Evolutionary conservation across 768 basidiomycete genomes (phyloP).

Genomic region (Mycena latifolia): DNA sequence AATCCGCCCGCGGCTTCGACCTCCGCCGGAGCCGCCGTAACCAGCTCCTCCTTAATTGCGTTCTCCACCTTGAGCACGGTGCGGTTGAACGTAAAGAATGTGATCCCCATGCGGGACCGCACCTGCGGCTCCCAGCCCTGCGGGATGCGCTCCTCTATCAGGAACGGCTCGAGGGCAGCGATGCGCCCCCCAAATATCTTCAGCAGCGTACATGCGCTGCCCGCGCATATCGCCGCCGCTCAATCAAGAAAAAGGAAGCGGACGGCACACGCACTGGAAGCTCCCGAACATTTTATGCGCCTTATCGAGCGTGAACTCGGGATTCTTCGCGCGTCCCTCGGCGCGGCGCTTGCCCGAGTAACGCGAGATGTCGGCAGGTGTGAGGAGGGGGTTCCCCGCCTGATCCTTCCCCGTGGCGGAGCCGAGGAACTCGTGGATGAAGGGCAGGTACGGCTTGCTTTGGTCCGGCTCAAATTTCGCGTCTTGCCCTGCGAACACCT

Average conservation of each 20-base stretch:
- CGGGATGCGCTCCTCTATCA: conserved; percentile 79
- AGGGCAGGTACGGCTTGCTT: conserved; percentile 58
- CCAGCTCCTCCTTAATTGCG: conserved; percentile 46
- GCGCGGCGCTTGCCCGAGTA: conserved; percentile 71
- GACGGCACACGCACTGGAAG: conserved; percentile 64
- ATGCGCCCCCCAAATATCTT: conserved; percentile 76
- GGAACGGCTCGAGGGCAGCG: conserved; percentile 63
- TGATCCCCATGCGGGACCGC: conserved; percentile 68
- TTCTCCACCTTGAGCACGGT: conserved; percentile 57
- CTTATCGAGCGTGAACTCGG: conserved; percentile 62
- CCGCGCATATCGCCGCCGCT: neutral
- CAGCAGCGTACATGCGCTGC: conserved; percentile 71
- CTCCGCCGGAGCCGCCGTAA: too few species aligned
- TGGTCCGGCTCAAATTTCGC: conserved; percentile 62
- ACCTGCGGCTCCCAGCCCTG: conserved; percentile 78
- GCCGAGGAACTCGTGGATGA: conserved; percentile 68
- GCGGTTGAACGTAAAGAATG: conserved; percentile 66
- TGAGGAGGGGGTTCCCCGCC: conserved; percentile 62
- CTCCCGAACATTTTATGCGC: conserved; percentile 74
- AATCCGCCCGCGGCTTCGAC: too few species aligned
- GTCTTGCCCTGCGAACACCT: conserved; percentile 61
- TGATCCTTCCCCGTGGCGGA: conserved; percentile 70
- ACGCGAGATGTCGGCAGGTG: conserved; percentile 67
- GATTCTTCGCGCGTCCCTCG: conserved; percentile 65
- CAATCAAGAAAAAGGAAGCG: neutral